A percentile compares a stretch with the other conserved stretches of the same genome.
These are phyloP conservation scores for Arachis stenosperma DNA, from an alignment of 306 rosid genomes.

Conservation along the genomic window DNA sequence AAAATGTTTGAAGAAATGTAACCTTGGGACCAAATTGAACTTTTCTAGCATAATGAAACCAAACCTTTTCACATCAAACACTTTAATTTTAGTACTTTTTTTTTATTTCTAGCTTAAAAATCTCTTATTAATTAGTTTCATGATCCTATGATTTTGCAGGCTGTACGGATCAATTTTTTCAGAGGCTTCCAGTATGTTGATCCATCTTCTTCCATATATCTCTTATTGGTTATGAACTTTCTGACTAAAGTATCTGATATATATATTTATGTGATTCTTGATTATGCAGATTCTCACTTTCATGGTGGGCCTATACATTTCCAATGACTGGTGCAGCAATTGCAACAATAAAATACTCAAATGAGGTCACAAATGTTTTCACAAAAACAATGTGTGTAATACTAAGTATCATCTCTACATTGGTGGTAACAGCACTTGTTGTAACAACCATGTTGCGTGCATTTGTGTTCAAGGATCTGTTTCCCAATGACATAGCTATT, in stretches of 20 bases:
- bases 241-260: slow-evolving; percentile 30
- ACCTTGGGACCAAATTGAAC: too few species aligned
- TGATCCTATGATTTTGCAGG: slow-evolving; percentile 54
- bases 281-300: slow-evolving; percentile 70
- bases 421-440: slow-evolving; percentile 60
- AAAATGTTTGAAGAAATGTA: too few species aligned
- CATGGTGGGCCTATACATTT: slow-evolving; percentile 99
- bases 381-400: slow-evolving; percentile 61
- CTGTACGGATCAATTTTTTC: slow-evolving; percentile 77
- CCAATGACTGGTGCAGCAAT: slow-evolving; percentile 99
- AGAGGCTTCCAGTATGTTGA: slow-evolving; percentile 75
- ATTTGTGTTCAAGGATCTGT: slow-evolving; percentile 71
- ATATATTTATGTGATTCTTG: background rate
- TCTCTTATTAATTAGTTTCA: slow-evolving; percentile 22
- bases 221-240: background rate
- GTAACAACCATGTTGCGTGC: slow-evolving; percentile 70
- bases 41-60: background rate
- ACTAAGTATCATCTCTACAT: slow-evolving; percentile 55
- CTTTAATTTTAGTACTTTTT: background rate
- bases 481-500: slow-evolving; percentile 92
- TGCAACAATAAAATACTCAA: slow-evolving; percentile 85
- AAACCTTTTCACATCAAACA: background rate
- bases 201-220: slow-evolving; percentile 1
- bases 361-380: slow-evolving; percentile 54
- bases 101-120: background rate